These are phyloP conservation scores for Taphrina communis DNA, from an alignment of 1,139 yeast species.

Conservation along the genomic window DNA sequence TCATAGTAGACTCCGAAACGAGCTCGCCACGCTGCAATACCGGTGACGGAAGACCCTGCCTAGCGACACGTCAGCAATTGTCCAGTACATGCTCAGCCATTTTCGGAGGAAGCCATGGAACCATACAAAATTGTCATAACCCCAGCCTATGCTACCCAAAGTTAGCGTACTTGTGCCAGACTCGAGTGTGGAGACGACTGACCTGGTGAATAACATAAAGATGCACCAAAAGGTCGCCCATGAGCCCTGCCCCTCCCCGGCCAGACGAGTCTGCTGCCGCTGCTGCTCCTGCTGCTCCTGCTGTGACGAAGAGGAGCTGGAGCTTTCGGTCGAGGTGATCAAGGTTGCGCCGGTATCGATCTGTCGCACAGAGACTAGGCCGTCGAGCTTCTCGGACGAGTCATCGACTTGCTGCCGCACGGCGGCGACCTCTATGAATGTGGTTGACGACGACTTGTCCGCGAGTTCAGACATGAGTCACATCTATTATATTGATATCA, in stretches of 20 bases:
- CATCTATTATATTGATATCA: too few relatives aligned
- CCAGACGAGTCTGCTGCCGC: too few relatives aligned
- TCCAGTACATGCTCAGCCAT: background rate
- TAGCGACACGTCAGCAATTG: background rate
- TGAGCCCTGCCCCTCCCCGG: too few relatives aligned
- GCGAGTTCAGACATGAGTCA: background rate
- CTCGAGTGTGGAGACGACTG: background rate
- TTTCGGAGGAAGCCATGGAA: background rate
- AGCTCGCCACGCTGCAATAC: slow-evolving; percentile 6
- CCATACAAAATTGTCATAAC: slow-evolving; percentile 10
- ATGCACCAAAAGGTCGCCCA: slow-evolving; percentile 17
- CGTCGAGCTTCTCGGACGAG: background rate
- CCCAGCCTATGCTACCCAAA: background rate
- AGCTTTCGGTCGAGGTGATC: background rate
- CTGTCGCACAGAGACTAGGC: background rate
- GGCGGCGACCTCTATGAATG: background rate
- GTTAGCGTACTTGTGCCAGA: background rate
- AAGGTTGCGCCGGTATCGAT: slow-evolving; percentile 5
- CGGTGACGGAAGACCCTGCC: slow-evolving; percentile 12
- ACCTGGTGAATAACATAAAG: slow-evolving; percentile 15
- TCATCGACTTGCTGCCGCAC: background rate
- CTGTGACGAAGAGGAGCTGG: background rate
- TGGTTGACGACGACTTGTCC: background rate
- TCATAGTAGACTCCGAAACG: slow-evolving; percentile 5
- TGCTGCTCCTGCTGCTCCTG: too few relatives aligned